Percentiles rank a stretch among this genome's conserved stretches.
phyloP scores from a whole-genome alignment of 2,329 filamentous ascomycete species.

The Aureobasidium zeae region DNA sequence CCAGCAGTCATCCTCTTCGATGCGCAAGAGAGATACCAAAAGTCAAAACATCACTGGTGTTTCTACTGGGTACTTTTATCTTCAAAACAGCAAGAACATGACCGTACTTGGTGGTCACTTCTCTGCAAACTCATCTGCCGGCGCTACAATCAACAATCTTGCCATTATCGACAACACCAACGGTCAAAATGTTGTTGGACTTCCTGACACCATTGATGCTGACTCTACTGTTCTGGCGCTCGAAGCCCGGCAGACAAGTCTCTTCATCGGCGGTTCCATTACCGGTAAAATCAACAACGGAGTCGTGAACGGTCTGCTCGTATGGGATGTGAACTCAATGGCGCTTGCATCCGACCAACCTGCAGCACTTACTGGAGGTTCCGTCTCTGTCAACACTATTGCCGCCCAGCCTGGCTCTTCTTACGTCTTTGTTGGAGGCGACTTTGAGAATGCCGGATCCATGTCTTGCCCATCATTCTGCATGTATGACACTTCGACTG shows the following conservation, averaged over 20 bases:
- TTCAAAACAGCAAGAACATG: constrained; percentile 59
- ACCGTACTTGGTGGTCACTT: constrained; percentile 89
- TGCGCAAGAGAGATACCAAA: constrained; percentile 33
- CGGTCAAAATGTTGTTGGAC: constrained; percentile 56
- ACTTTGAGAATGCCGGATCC: constrained; percentile 72
- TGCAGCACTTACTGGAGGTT: constrained; percentile 59
- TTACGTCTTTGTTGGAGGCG: constrained; percentile 78
- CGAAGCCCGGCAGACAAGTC: constrained; percentile 53
- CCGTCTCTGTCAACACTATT: constrained; percentile 68
- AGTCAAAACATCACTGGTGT: constrained; percentile 53
- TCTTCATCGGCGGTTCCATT: constrained; percentile 77
- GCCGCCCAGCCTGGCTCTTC: constrained; percentile 58
- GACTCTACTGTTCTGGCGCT: constrained; percentile 70
- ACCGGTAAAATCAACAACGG: constrained; percentile 58
- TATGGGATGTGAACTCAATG: constrained; percentile 63
- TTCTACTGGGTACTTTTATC: constrained; percentile 71
- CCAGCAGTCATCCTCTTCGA: constrained; percentile 23
- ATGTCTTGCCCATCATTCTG: constrained; percentile 77
- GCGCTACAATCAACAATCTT: constrained; percentile 67
- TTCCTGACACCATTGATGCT: constrained; percentile 55
- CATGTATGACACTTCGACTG: constrained; percentile 58
- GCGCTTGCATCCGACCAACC: constrained; percentile 60
- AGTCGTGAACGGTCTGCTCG: constrained; percentile 62
- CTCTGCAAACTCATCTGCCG: constrained; percentile 57
- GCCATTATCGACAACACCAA: constrained; percentile 72